Conservation (phyloP, 495 filamentous ascomycete genomes). For the Glarea lozoyensis region DNA sequence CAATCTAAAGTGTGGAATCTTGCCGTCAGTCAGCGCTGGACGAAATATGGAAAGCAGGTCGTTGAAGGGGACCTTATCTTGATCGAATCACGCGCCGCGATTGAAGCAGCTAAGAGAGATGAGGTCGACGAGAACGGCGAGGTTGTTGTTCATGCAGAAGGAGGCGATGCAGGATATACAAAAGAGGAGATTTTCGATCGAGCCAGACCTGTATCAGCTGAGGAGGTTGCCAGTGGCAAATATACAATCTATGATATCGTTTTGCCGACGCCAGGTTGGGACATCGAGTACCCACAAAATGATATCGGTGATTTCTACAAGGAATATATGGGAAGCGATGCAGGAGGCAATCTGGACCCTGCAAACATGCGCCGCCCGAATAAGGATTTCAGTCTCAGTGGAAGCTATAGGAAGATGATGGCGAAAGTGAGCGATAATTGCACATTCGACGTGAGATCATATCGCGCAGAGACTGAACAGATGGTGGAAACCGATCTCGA, state of each 20-base stretch:
- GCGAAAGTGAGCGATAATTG: slow-evolving; percentile 48
- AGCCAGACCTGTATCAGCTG: slow-evolving; percentile 63
- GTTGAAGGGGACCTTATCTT: slow-evolving; percentile 84
- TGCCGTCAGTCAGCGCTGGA: slow-evolving; percentile 71
- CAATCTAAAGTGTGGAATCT: slow-evolving; percentile 91
- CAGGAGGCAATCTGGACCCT: slow-evolving; percentile 71
- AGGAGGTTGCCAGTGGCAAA: slow-evolving; percentile 70
- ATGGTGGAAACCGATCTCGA: slow-evolving; percentile 81
- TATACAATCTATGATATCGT: slow-evolving; percentile 86
- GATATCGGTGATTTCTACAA: slow-evolving; percentile 72
- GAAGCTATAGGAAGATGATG: slow-evolving; percentile 77
- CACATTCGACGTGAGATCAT: slow-evolving; percentile 58
- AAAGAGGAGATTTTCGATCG: slow-evolving; percentile 58
- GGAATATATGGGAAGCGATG: slow-evolving; percentile 69
- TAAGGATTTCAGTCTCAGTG: slow-evolving; percentile 82
- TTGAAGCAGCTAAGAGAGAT: slow-evolving; percentile 26
- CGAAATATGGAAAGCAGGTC: slow-evolving; percentile 56
- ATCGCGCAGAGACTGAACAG: slow-evolving; percentile 65
- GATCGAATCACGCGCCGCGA: slow-evolving; percentile 43
- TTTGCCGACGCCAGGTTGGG: slow-evolving; percentile 87
- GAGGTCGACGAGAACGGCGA: slow-evolving; percentile 59
- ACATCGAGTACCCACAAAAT: slow-evolving; percentile 78
- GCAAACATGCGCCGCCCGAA: slow-evolving; percentile 78
- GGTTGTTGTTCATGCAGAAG: slow-evolving; percentile 49
- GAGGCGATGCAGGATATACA: slow-evolving; percentile 42